These are phyloP conservation scores for Truncatella angustata DNA, from an alignment of 2,329 filamentous ascomycete species.

Conservation along the genomic window DNA sequence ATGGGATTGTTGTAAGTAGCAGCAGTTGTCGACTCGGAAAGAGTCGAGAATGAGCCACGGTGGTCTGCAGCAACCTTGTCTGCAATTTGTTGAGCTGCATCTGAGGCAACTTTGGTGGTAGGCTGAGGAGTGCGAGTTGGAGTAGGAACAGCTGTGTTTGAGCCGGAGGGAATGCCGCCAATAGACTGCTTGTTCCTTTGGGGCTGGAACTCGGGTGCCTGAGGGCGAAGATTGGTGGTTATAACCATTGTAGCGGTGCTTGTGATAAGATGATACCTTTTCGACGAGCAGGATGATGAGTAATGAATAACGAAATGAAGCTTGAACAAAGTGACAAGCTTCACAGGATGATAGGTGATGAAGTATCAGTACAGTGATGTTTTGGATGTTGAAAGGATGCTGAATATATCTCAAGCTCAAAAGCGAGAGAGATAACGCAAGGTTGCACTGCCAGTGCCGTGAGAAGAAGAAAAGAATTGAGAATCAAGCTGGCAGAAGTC, in stretches of 20 bases:
- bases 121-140: background rate
- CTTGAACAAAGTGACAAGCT: background rate
- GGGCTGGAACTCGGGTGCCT: background rate
- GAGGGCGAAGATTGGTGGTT: background rate
- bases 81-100: background rate
- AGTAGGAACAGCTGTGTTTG: background rate
- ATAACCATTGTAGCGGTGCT: background rate
- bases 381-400: background rate
- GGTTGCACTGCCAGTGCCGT: background rate
- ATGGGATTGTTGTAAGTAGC: background rate
- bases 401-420: background rate
- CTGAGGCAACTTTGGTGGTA: background rate
- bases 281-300: background rate
- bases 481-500: too few relatives aligned
- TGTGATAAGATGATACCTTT: background rate
- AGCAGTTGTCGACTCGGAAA: background rate
- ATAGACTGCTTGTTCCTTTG: background rate
- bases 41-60: background rate
- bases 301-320: background rate
- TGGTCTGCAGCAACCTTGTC: background rate
- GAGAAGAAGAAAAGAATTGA: background rate
- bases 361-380: background rate
- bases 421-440: background rate
- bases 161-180: background rate
- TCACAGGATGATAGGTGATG: background rate